Conservation (phyloP, 352 stramenopile genomes). For the Pythium dissotocum region DNA sequence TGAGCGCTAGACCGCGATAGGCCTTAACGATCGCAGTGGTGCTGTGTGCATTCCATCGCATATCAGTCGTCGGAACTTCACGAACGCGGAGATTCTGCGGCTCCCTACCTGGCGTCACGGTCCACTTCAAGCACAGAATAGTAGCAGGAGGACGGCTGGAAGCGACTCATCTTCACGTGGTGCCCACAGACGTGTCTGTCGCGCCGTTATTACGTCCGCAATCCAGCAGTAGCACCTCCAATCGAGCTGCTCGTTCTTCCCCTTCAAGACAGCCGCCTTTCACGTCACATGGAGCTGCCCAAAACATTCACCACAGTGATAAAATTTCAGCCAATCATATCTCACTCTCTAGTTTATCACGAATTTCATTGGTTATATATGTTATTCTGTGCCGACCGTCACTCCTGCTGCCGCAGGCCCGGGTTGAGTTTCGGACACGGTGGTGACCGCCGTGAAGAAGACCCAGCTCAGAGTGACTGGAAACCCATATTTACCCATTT, state of each 20-base stretch:
- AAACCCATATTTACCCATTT: constrained; percentile 11
- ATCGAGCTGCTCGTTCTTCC: constrained; percentile 3
- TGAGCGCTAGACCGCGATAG: constrained; percentile 92
- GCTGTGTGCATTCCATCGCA: constrained; percentile 36
- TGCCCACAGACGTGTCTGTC: neutral
- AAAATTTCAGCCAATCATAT: constrained; percentile 17
- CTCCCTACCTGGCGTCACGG: constrained; percentile 46
- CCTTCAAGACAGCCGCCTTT: constrained; percentile 18
- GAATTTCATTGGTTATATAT: constrained; percentile 15
- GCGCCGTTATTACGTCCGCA: neutral
- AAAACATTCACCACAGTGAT: neutral
- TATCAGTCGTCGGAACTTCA: neutral
- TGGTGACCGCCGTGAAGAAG: neutral
- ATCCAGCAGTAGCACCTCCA: neutral
- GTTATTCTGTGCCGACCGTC: constrained; percentile 16
- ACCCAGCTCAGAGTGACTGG: neutral
- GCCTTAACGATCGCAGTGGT: constrained; percentile 93
- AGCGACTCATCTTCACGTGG: constrained; percentile 15
- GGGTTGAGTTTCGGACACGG: neutral
- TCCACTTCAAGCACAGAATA: constrained; percentile 73
- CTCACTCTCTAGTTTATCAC: no score
- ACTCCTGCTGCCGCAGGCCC: constrained; percentile 11
- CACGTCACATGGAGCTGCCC: constrained; percentile 25
- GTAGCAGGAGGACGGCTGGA: constrained; percentile 42
- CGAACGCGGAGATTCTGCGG: neutral